Evolutionary conservation across 495 filamentous ascomycete genomes (phyloP).

Genomic region (Xylaria cubensis): DNA sequence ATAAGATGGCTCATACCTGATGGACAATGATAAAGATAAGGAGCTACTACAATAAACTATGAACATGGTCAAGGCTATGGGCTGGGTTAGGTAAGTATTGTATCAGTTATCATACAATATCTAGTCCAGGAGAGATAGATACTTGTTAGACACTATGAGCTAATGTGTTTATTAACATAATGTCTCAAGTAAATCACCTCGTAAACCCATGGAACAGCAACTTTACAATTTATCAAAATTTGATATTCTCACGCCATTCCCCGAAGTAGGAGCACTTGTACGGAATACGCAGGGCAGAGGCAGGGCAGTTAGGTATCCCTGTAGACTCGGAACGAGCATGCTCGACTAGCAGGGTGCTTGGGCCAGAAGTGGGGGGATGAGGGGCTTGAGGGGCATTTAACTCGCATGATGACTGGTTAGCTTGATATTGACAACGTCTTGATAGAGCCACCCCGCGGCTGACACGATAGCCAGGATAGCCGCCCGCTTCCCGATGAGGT

Average conservation of each 20-base stretch:
- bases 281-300: not conserved
- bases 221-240: not conserved
- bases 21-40: not conserved
- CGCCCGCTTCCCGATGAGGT: conserved; percentile 27
- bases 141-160: not conserved
- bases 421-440: not conserved
- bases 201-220: conserved; percentile 9
- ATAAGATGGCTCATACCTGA: not conserved
- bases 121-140: not conserved
- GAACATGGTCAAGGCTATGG: not conserved
- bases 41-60: not conserved
- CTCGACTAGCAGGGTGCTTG: not conserved
- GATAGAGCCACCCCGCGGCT: conserved; percentile 24
- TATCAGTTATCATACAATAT: not conserved
- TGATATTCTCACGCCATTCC: conserved; percentile 17
- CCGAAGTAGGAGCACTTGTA: not conserved
- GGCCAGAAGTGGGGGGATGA: not conserved
- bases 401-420: not conserved
- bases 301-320: not conserved
- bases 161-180: not conserved
- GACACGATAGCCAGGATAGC: conserved; percentile 23
- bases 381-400: not conserved
- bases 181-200: not conserved
- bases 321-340: not conserved
- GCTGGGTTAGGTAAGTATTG: not conserved